phyloP scores from a whole-genome alignment of 352 stramenopile species.

The Phytophthora chlamydospora region DNA sequence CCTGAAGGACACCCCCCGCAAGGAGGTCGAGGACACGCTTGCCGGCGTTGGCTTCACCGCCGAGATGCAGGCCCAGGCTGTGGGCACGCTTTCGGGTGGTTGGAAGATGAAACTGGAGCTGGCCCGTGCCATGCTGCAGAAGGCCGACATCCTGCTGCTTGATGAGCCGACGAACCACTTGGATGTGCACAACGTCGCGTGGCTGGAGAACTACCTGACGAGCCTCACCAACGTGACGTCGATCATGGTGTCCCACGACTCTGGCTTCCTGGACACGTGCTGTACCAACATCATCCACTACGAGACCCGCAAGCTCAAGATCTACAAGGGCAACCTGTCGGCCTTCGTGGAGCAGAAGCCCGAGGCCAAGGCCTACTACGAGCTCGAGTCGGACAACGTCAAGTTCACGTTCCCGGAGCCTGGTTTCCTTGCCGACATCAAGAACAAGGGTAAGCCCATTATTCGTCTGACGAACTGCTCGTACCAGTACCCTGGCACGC shows the following conservation, averaged over 20 bases:
- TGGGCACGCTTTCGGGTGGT: conserved; percentile 94
- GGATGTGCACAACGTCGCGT: conserved; percentile 93
- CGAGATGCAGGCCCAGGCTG: conserved; percentile 92
- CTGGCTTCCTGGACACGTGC: conserved; percentile 97
- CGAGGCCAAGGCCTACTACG: conserved; percentile 91
- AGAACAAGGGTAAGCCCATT: conserved; percentile 92
- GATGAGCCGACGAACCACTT: conserved; percentile 97
- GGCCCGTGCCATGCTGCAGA: conserved; percentile 94
- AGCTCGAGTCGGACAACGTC: conserved; percentile 83
- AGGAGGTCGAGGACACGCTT: conserved; percentile 94
- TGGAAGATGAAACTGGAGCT: conserved; percentile 97
- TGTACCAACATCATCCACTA: conserved; percentile 99
- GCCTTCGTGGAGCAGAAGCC: conserved; percentile 88
- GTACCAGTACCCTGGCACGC: conserved; percentile 81
- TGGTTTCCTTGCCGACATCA: conserved; percentile 90
- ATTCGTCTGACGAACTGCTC: conserved; percentile 89
- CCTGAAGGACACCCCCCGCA: conserved; percentile 87
- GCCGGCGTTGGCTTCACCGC: conserved; percentile 93
- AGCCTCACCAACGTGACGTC: conserved; percentile 90
- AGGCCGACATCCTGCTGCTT: conserved; percentile 96
- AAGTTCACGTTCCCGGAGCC: conserved; percentile 90
- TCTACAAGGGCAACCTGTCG: conserved; percentile 88
- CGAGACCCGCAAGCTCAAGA: conserved; percentile 92
- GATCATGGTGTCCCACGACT: conserved; percentile 97
- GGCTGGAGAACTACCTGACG: conserved; percentile 93